Evolutionary conservation across 805 yeast genomes (phyloP), one percentile per base, ranked within the genome.

Genomic region (Candida argentea): DNA sequence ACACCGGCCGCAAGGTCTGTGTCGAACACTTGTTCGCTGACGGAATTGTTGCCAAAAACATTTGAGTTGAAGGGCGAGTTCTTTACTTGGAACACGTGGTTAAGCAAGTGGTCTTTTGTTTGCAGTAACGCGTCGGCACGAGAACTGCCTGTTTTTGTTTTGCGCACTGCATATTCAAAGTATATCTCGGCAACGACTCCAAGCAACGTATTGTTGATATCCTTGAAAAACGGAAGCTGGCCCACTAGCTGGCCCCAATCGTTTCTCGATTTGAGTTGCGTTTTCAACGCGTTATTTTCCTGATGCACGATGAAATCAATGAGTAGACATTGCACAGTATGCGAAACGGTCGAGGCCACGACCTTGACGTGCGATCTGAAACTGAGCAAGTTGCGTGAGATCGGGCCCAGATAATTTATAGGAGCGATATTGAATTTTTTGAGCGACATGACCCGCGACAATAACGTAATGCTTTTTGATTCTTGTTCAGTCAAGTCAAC

Each of bases 311-410:
- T 28, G 66, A 61, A 13, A 75, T 71, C 44, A 63, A 67, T 33
- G 62, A 43, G 28, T 61, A 65, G 26, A 63, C 61, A 40, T 38
- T 73, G 79, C 16, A 73, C 46, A n/a, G 76, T 51, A 37, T 73
- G 75, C 34, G 71, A 65, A 16, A 74, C 46, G 23, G 63, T 64
- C 14, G 51, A 54, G 17, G 65, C 65, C 26, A 79, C 49, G 26
- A 67, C 67, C 30, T 73, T 65, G 26, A 79, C 48, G 31, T 73
- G 72, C 12, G 85, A 76, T 44, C 86, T 67, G 48, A 78, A 80
- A 24, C 73, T 68, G 27, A 82, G 57, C 20, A 83, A 57, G 21
- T 71, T 67, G 38, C 77, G 70, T 11, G 84, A 80, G 19, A 84
- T 61, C 9, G 85, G 86, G 2, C 87, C 87, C 25, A 68, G 67